phyloP scores from a whole-genome alignment of 2,329 filamentous ascomycete species.

The Botrytis aclada region DNA sequence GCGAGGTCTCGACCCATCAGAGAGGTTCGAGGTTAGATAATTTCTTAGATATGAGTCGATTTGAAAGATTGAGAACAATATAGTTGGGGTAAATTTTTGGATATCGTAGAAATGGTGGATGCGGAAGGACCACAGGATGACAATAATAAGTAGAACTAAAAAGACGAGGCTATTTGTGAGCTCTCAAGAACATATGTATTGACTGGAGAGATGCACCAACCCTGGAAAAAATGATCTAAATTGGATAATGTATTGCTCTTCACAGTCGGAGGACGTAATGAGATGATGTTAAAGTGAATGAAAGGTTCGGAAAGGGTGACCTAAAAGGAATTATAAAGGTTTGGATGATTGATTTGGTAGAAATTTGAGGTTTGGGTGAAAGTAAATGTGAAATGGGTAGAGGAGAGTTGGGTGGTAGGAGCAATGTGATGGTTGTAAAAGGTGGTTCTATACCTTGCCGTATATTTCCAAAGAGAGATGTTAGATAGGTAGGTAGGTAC shows the following conservation, averaged over 20 bases:
- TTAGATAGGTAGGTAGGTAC: not conserved
- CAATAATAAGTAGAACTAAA: slow-evolving; percentile 13
- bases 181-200: not conserved
- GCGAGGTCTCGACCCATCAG: slow-evolving; percentile 36
- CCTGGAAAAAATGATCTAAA: not conserved
- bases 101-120: not conserved
- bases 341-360: not conserved
- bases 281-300: not conserved
- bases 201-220: not conserved
- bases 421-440: not conserved
- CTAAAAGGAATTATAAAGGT: not conserved
- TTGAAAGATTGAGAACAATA: not conserved
- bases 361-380: not conserved
- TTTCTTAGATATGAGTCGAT: not conserved
- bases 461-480: not conserved
- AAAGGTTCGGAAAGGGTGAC: not conserved
- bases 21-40: slow-evolving; percentile 8
- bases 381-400: not conserved
- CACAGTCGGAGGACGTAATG: not conserved
- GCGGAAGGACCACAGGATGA: slow-evolving; percentile 10
- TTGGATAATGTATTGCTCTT: not conserved
- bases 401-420: not conserved
- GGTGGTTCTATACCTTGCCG: not conserved
- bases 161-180: slow-evolving; percentile 16
- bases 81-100: not conserved